Base-by-base conservation (phyloP, 345 rosid species). In the Bruguiera sexangula region DNA sequence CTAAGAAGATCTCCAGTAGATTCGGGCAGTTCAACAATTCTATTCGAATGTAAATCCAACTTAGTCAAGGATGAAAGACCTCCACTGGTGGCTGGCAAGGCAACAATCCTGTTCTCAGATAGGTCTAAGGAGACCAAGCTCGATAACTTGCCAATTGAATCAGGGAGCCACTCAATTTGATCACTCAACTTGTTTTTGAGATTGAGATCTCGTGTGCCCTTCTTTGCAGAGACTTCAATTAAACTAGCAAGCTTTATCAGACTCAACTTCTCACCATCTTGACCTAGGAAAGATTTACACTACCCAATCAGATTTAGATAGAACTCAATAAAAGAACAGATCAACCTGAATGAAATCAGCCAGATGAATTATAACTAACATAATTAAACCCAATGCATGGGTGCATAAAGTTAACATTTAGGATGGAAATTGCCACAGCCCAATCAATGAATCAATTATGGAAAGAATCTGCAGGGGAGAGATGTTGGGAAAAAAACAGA, bases 111-210 rank as follows among this genome's bases (percentile, higher is more conserved):
- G 78, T 95, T 95, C 73, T 95, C 96, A 21, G 99, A 95, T 65
- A 95, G 78, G 84, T 95, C 93, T 31, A 95, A 73, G 50, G 83
- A 76, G 64, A 85, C 76, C 72, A 95, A 85, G 76, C 83, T 75
- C 6, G 89, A 85, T 43, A 95, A 72, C 81, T 90, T 95, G 57
- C 97, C 99, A n/a, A 90, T 73, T 6, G 99, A 95, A 64, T 90
- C 99, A 2, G 99, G 99, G 31, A 95, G 85, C 99, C 99, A 95
- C 19, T 88, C 98, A 10, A 92, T 78, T 68, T 88, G 89, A 76
- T 95, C 96, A 86, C 82, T 88, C 81, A 95, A 75, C 82, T 82
- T 92, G 80, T 81, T 84, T 69, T 85, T 96, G 61, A 95, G 92
- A 72, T 87, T 85, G 73, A 95, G 88, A 75, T 92, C 98, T 58